phyloP scores from a whole-genome alignment of 2,329 filamentous ascomycete species.

The Ascochyta viciae-villosae region DNA sequence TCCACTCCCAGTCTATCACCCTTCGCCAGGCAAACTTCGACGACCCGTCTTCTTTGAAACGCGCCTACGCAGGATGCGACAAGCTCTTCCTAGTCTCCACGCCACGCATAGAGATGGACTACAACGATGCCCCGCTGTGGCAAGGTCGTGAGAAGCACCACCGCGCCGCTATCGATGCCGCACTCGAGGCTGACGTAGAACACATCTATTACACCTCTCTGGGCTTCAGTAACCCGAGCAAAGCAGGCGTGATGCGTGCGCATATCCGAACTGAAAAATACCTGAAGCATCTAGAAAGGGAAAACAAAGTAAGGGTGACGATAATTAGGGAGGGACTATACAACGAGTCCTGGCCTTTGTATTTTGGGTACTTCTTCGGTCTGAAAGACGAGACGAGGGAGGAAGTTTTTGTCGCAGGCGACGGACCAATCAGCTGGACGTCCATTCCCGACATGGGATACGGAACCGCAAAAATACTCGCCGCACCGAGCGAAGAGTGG shows the following conservation, averaged over 20 bases:
- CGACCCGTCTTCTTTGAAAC: slow-evolving; percentile 40
- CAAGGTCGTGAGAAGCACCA: slow-evolving; percentile 55
- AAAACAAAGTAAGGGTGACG: slow-evolving; percentile 37
- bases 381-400: slow-evolving; percentile 44
- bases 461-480: slow-evolving; percentile 51
- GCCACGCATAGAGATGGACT: slow-evolving; percentile 54
- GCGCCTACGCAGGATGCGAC: slow-evolving; percentile 48
- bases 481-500: slow-evolving; percentile 40
- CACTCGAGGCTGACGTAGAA: slow-evolving; percentile 49
- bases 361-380: slow-evolving; percentile 54
- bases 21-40: slow-evolving; percentile 52
- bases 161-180: slow-evolving; percentile 53
- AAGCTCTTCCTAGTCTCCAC: slow-evolving; percentile 56
- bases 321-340: slow-evolving; percentile 56
- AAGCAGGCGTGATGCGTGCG: slow-evolving; percentile 55
- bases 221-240: slow-evolving; percentile 51
- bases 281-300: slow-evolving; percentile 39
- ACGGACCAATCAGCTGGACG: slow-evolving; percentile 54
- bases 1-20: slow-evolving; percentile 41
- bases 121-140: slow-evolving; percentile 51
- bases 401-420: slow-evolving; percentile 52
- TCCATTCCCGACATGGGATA: slow-evolving; percentile 53
- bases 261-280: slow-evolving; percentile 56
- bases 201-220: slow-evolving; percentile 58
- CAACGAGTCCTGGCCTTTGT: slow-evolving; percentile 57